Evolutionary conservation across 2,329 filamentous ascomycete genomes (phyloP), one percentile per base, ranked within the genome.

Genomic region (Alternaria atra): DNA sequence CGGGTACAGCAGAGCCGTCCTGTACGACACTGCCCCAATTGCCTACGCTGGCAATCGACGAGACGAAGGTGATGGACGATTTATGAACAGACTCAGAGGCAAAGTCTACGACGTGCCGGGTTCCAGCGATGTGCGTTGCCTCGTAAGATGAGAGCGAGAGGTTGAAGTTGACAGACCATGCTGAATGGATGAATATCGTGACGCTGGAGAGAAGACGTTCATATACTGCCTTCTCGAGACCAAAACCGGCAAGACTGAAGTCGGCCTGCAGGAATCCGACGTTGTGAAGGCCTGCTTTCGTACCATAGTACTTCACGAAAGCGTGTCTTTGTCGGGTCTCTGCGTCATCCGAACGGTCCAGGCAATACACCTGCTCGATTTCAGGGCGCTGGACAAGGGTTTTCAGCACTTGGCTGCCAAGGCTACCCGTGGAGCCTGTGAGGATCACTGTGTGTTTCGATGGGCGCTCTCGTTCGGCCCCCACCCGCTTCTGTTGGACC

Each of bases 91-190:
- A 17, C 39, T 23, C n/a, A 42, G 39, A 42, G 39, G n/a, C n/a
- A 42, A 23, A 23, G 39, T 23, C 39, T 20, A 34, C 32, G 32
- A 34, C 32, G 32, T 34, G 32, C 32, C 32, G 32, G 32, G 32
- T 34, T 34, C 32, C 32, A 34, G 32, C 32, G 32, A 34, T 34
- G 32, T 34, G 32, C 32, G 32, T 34, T 34, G 32, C 32, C 32
- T 34, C 32, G 29, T 32, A 48, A 17, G 44, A 48, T 6, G 27
- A 32, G 2, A 48, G n/a, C n/a, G 27, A 29, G 6, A 48, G 29
- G 30, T 48, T 48, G 29, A 48, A 48, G 29, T 48, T 48, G 10
- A 48, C 44, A 12, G 44, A 29, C 44, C 44, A 48, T 10, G 44
- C 44, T 27, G 29, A 32, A 30, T 48, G 44, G n/a, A 48, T 48